These are phyloP conservation scores for Trifolium fragiferum DNA, from an alignment of 306 rosid species.

Conservation along the genomic window DNA sequence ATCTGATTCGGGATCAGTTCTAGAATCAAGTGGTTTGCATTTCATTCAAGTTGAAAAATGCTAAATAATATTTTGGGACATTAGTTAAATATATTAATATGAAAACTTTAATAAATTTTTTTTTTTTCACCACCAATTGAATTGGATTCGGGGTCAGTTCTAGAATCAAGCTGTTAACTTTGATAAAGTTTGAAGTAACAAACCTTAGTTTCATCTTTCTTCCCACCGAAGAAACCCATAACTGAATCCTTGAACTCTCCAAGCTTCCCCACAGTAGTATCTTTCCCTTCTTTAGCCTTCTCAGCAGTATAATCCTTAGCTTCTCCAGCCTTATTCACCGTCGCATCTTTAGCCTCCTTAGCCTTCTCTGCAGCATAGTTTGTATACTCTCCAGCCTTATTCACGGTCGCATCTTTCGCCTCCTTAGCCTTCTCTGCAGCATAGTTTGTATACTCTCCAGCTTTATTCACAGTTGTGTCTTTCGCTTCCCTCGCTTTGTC, in stretches of 20 bases:
- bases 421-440: conserved; percentile 37
- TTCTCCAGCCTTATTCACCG: conserved; percentile 33
- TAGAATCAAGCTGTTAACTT: too few relatives aligned
- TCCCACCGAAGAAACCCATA: conserved; percentile 60
- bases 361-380: conserved; percentile 36
- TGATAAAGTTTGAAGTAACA: not conserved
- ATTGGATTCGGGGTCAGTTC: too few relatives aligned
- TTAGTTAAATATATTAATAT: too few relatives aligned
- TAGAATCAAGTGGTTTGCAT: too few relatives aligned
- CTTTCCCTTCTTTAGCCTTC: conserved; percentile 65
- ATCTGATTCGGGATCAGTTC: too few relatives aligned
- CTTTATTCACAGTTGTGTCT: conserved; percentile 25
- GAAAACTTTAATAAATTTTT: too few relatives aligned
- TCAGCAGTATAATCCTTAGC: conserved; percentile 51
- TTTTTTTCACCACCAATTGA: too few relatives aligned
- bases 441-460: conserved; percentile 18
- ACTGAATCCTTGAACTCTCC: conserved; percentile 69
- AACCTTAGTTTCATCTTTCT: conserved; percentile 62
- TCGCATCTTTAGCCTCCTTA: conserved; percentile 39
- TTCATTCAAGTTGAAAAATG: too few relatives aligned
- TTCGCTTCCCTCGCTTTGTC: conserved; percentile 40
- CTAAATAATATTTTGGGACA: too few relatives aligned
- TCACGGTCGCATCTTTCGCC: conserved; percentile 32
- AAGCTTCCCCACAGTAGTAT: conserved; percentile 56
- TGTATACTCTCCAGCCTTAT: conserved; percentile 36